Evolutionary conservation across 2,329 filamentous ascomycete genomes (phyloP).

Genomic region (Claviceps humidiphila): DNA sequence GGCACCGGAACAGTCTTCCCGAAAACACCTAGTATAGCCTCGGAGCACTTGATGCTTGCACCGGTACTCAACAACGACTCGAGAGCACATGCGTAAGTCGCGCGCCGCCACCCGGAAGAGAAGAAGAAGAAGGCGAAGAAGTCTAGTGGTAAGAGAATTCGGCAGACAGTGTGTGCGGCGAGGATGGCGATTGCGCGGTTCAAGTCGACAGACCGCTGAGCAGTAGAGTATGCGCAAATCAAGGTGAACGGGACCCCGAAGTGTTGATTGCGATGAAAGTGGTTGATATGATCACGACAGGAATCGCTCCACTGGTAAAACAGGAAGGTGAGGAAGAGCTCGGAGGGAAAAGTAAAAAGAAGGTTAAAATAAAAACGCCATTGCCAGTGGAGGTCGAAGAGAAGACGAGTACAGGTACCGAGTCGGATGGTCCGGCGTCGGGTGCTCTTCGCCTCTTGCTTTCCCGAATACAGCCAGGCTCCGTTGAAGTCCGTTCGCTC

Average conservation of each 20-base stretch:
- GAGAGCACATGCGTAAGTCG: constrained; percentile 19
- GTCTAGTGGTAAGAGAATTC: not conserved
- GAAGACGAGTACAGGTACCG: not conserved
- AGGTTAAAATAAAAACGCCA: not conserved
- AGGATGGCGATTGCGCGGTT: not conserved
- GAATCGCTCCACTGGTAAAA: not conserved
- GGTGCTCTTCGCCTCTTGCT: constrained; percentile 1
- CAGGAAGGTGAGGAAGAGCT: not conserved
- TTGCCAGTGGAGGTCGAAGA: not conserved
- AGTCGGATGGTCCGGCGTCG: constrained; percentile 2
- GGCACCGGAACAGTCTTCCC: constrained; percentile 15
- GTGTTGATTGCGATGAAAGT: not conserved
- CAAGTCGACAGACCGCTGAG: not conserved
- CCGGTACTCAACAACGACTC: constrained; percentile 20
- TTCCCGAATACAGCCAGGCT: not conserved
- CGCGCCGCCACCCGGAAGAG: not conserved
- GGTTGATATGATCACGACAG: not conserved
- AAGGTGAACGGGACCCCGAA: not conserved
- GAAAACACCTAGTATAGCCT: constrained; percentile 23
- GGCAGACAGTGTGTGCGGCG: too few species aligned
- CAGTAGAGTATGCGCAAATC: not conserved
- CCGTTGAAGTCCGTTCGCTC: not conserved
- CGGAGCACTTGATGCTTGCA: constrained; percentile 23
- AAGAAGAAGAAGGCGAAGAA: not conserved
- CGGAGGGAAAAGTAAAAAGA: too few species aligned